phyloP scores from a whole-genome alignment of 2,329 filamentous ascomycete species.

The Bimuria novae-zelandiae region DNA sequence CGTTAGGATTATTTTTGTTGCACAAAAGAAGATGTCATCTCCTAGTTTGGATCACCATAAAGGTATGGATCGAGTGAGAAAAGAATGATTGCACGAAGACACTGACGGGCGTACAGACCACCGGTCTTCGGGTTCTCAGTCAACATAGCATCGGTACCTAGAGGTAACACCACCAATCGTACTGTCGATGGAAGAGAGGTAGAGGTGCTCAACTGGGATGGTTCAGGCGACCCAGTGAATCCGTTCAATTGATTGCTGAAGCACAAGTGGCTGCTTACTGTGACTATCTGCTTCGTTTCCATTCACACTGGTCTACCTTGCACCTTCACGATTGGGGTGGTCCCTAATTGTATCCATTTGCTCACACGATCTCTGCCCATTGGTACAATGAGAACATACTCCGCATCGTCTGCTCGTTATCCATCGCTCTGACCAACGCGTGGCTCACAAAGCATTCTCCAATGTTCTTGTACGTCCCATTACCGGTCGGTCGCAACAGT shows the following conservation, averaged over 20 bases:
- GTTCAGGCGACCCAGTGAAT: constrained; percentile 30
- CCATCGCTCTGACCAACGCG: not conserved
- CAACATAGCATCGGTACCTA: not conserved
- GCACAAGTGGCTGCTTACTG: constrained; percentile 49
- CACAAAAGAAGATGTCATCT: not conserved
- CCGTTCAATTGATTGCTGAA: constrained; percentile 48
- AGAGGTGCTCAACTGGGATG: constrained; percentile 29
- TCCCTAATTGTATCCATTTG: too few species aligned
- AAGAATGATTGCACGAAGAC: not conserved
- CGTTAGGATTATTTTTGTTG: not conserved
- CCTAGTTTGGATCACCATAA: not conserved
- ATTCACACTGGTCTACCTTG: constrained; percentile 49
- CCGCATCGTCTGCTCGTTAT: not conserved
- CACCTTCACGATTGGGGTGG: too few species aligned
- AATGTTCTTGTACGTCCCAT: constrained; percentile 1
- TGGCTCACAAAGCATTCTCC: constrained; percentile 1
- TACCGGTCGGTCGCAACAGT: not conserved
- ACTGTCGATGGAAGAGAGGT: constrained; percentile 28
- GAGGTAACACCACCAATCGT: constrained; percentile 9
- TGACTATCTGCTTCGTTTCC: constrained; percentile 51
- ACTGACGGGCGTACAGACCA: not conserved
- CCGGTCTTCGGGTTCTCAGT: not conserved
- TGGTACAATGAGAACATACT: not conserved
- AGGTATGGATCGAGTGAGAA: not conserved
- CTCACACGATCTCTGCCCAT: not conserved